Evolutionary conservation across 768 basidiomycete species (phyloP), one percentile per base, ranked within the genome.

Genomic region (Hypholoma sublateritium): DNA sequence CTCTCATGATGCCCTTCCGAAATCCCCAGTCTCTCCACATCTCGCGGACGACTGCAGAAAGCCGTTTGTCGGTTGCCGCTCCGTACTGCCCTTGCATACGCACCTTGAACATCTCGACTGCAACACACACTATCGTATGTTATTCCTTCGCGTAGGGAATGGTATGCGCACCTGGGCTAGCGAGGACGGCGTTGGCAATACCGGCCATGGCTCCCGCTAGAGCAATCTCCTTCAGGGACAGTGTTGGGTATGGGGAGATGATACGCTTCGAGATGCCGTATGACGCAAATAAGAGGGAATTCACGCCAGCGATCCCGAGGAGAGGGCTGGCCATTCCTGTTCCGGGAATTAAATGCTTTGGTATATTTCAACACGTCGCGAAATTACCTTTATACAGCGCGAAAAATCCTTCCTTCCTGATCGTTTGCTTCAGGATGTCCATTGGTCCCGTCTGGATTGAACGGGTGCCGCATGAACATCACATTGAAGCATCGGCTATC

Each of bases 21-120:
- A 98, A 86, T 0, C 97, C 96, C 81, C 88, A 94, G 58, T 92
- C 75, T 28, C 67, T 71, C 88, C 93, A 97, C 87, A 95, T 93
- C 61, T 95, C 94, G 19, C 73, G 75, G 14, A 83, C 84, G 8
- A 98, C 80, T 7, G 75, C 79, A 35, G 87, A 74, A 24, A 99
- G 77, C 39, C 84, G 81, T 70, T 95, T 89, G 69, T 98, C 95
- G 8, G 81, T 79, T 12, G 84, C 78, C 3, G 78, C 80, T 11
- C 95, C 96, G 63, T 97, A 96, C 68, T 98, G 92, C 6, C 90
- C 95, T 72, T 97, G 95, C 96, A 97, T 97, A 16, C 92, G 83
- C 25, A 98, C 93, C 73, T 99, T 98, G 78, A 98, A 98, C 91
- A 98, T 93, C 73, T 99, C 97, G 50, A 94, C 92, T 93, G 48